Conservation (phyloP, 1,284 basidiomycete species). For the Cryptococcus neoformans region DNA sequence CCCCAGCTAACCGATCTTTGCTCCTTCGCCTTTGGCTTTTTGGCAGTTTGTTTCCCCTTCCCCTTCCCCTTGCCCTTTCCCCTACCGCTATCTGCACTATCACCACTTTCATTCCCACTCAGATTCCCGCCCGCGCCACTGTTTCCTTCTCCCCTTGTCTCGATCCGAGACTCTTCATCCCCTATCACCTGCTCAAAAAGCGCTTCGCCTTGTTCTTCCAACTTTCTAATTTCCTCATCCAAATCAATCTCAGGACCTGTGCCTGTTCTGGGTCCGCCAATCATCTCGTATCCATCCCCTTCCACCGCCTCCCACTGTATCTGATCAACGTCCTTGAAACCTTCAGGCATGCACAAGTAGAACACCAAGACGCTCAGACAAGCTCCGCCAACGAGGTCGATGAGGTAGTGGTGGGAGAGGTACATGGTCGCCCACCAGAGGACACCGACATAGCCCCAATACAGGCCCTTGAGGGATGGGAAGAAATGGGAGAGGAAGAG, state of each 20-base stretch:
- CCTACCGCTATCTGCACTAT: background rate
- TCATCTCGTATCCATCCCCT: constrained; percentile 35
- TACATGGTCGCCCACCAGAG: constrained; percentile 99
- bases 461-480: constrained; percentile 62
- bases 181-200: constrained; percentile 12
- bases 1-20: constrained; percentile 44
- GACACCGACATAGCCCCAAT: constrained; percentile 82
- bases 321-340: constrained; percentile 62
- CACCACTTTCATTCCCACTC: background rate
- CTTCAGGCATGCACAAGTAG: constrained; percentile 81
- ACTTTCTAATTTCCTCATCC: constrained; percentile 48
- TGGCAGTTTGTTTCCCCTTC: background rate
- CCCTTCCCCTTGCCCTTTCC: constrained; percentile 1
- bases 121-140: background rate
- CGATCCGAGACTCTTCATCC: constrained; percentile 27
- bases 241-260: constrained; percentile 31
- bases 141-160: background rate
- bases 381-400: constrained; percentile 91
- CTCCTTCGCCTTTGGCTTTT: constrained; percentile 15
- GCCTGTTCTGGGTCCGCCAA: constrained; percentile 17
- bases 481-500: constrained; percentile 96
- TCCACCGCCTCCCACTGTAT: constrained; percentile 44
- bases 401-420: constrained; percentile 94
- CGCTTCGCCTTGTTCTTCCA: constrained; percentile 35
- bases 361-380: constrained; percentile 85